These are phyloP conservation scores for Ganoderma sinense DNA, from an alignment of 1,284 basidiomycete genomes.

Conservation along the genomic window DNA sequence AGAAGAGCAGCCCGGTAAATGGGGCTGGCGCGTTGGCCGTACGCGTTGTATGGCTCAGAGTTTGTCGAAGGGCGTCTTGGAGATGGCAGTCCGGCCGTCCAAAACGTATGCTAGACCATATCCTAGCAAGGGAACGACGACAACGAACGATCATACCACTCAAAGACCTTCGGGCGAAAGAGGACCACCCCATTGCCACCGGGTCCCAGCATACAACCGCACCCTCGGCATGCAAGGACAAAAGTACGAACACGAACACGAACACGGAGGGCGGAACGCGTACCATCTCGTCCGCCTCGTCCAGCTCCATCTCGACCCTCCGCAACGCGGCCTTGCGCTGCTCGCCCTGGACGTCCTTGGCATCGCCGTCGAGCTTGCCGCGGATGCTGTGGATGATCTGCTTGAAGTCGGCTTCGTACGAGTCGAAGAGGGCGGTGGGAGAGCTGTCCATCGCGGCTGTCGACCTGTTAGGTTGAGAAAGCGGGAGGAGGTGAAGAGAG, in stretches of 20 bases:
- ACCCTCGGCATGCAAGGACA: background rate
- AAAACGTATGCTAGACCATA: background rate
- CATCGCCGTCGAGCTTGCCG: slow-evolving; percentile 72
- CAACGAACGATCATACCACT: background rate
- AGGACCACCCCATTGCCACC: background rate
- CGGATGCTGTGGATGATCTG: slow-evolving; percentile 75
- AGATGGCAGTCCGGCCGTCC: background rate
- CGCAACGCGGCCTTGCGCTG: slow-evolving; percentile 85
- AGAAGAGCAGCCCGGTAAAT: too few relatives aligned
- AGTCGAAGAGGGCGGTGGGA: slow-evolving; percentile 81
- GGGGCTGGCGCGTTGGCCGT: too few relatives aligned
- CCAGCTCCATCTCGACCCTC: slow-evolving; percentile 93
- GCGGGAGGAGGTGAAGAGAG: background rate
- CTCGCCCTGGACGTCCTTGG: slow-evolving; percentile 71
- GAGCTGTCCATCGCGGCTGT: slow-evolving; percentile 72
- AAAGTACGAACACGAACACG: too few relatives aligned
- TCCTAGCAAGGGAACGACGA: background rate
- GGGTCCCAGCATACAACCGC: background rate
- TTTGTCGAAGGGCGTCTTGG: background rate
- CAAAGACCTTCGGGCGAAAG: background rate
- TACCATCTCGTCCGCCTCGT: slow-evolving; percentile 98
- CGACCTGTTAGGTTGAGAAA: background rate
- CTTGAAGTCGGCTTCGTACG: slow-evolving; percentile 83
- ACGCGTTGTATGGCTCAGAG: background rate
- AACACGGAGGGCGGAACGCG: slow-evolving; percentile 31